Base-by-base conservation (phyloP, 768 basidiomycete species). In the Lactifluus rugatus region DNA sequence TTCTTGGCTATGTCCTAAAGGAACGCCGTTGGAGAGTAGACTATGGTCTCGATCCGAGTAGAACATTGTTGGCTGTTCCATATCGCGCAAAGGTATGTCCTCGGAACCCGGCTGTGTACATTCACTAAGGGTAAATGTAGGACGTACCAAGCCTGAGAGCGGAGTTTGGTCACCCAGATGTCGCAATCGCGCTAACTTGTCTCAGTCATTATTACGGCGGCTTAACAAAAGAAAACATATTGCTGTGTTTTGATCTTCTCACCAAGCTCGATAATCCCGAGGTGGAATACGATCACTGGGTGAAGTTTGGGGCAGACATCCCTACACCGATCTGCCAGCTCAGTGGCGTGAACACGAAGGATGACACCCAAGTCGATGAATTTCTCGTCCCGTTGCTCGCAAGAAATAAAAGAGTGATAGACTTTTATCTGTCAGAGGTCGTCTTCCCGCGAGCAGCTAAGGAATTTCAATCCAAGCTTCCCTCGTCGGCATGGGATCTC, bases 121-220 rank as follows among this genome's bases (percentile, higher is more conserved):
- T 9, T 16, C 11, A 26, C 46, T 55, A 26, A 55, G 4, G 13
- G 3, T 19, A 19, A 47, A 37, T 9, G 21, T 19, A 78, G 60
- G 79, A 81, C 47, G 67, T 73, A 7, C 80, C 80, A 0, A 68
- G 75, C 10, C 60, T 67, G 10, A 67, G 73, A 28, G 72, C 79
- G 39, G 77, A 81, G 48, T 81, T 81, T 53, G 76, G 77, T 1
- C 79, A 81, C 61, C 79, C 78, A 0, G 80, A 81, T 28, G 69
- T 79, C 9, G 70, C 72, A 1, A 66, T 81, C 48, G 54, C 68
- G 14, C 65, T 81, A 48, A 80, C 79, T 0, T 79, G 73, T 54
- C 65, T 81, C 31, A 70, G 70, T 1, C 80, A 80, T 52, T 79
- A 80, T 52, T 80, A 80, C 44, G 65, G 66, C 2, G 79, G 80